Evolutionary conservation across 805 yeast genomes (phyloP).

Genomic region (Saturnispora besseyi): DNA sequence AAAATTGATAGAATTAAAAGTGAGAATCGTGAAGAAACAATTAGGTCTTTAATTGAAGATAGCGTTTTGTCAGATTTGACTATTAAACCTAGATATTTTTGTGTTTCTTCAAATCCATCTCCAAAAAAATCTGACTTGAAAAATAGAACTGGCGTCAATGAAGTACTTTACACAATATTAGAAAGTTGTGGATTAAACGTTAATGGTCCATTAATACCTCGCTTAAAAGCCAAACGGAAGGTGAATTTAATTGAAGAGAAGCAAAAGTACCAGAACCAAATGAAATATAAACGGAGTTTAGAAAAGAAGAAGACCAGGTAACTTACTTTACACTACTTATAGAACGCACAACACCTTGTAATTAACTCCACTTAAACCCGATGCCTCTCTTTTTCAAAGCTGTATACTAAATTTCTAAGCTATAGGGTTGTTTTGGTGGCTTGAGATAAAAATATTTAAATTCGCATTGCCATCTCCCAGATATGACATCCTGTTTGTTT

Average conservation of each 20-base stretch:
- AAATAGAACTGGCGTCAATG: conserved; percentile 43
- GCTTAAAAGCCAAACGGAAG: conserved; percentile 7
- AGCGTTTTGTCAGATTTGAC: conserved; percentile 33
- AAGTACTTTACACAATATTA: conserved; percentile 41
- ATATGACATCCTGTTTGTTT: background rate
- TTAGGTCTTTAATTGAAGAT: conserved; percentile 32
- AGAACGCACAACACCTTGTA: background rate
- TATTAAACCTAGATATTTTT: conserved; percentile 33
- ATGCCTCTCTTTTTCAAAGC: background rate
- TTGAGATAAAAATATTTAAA: background rate
- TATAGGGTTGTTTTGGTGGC: background rate
- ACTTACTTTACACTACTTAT: background rate
- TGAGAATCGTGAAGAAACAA: conserved; percentile 22
- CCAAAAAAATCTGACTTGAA: conserved; percentile 17
- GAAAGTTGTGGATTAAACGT: conserved; percentile 40
- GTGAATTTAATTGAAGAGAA: conserved; percentile 10
- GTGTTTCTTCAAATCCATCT: conserved; percentile 40
- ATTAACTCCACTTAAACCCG: background rate
- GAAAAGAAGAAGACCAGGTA: conserved; percentile 2
- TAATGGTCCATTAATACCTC: conserved; percentile 11
- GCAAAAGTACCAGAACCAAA: conserved; percentile 12
- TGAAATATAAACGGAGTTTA: conserved; percentile 5
- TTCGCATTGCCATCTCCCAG: background rate
- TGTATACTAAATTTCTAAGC: background rate
- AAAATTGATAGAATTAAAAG: conserved; percentile 54